These are phyloP conservation scores for Eucalyptus decipiens DNA, from an alignment of 345 rosid genomes.

Conservation along the genomic window DNA sequence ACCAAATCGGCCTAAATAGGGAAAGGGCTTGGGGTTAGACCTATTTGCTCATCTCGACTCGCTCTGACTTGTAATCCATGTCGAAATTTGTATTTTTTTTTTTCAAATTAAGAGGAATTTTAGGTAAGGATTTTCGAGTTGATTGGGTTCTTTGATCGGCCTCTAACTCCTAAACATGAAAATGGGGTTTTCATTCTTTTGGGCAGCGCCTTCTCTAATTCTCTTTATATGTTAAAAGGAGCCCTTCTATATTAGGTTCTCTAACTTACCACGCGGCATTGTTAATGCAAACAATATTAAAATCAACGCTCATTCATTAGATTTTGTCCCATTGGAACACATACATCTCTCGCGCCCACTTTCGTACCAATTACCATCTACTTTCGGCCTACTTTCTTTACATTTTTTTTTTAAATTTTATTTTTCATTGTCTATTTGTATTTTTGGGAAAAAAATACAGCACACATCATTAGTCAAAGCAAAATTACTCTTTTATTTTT, in stretches of 20 bases:
- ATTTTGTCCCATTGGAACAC: neutral
- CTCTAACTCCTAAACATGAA: neutral
- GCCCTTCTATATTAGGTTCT: neutral
- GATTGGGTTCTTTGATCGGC: rapidly evolving
- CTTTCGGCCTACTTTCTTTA: neutral
- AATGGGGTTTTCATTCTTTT: neutral
- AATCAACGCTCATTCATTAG: neutral
- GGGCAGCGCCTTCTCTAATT: neutral
- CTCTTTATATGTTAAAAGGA: neutral
- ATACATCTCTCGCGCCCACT: neutral
- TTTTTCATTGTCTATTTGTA: neutral
- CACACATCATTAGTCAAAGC: neutral
- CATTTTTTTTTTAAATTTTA: neutral
- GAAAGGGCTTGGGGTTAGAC: rapidly evolving
- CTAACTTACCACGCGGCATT: neutral
- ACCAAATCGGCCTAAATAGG: rapidly evolving
- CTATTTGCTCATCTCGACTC: neutral
- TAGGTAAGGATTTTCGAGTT: rapidly evolving
- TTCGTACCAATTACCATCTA: neutral
- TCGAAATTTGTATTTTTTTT: neutral
- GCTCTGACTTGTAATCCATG: neutral
- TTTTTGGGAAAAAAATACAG: neutral
- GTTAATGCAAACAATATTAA: neutral
- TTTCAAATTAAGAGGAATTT: neutral
- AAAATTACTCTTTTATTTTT: neutral